Percentiles rank a stretch among this genome's conserved stretches.
These are phyloP conservation scores for Vanrija pseudolonga DNA, from an alignment of 1,284 basidiomycete species.

Conservation along the genomic window DNA sequence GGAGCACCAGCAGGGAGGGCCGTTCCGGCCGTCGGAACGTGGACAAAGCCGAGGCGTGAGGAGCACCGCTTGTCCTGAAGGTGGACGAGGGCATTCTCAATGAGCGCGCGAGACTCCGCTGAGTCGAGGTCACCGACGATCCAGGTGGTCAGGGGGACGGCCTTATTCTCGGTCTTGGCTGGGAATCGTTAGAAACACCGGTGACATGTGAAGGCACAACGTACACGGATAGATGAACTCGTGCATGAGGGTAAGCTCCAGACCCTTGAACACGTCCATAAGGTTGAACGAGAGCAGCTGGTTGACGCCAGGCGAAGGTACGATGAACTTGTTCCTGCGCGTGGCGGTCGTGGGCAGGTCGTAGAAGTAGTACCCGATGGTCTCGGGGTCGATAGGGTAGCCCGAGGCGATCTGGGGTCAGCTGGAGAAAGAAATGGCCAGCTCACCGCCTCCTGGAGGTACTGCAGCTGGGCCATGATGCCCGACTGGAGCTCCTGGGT, in stretches of 20 bases:
- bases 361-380: slow-evolving; percentile 77
- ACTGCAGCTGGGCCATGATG: slow-evolving; percentile 59
- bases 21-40: slow-evolving; percentile 27
- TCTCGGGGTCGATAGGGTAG: slow-evolving; percentile 44
- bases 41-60: slow-evolving; percentile 49
- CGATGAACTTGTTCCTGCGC: slow-evolving; percentile 59
- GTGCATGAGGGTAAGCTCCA: slow-evolving; percentile 27
- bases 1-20: slow-evolving; percentile 9
- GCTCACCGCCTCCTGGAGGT: slow-evolving; percentile 66
- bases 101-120: slow-evolving; percentile 56
- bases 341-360: slow-evolving; percentile 70
- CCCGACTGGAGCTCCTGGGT: slow-evolving; percentile 59
- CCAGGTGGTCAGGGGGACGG: slow-evolving; percentile 56
- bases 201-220: no score
- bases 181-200: slow-evolving; percentile 12
- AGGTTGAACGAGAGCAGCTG: slow-evolving; percentile 27
- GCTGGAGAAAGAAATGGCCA: neutral
- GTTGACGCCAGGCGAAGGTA: slow-evolving; percentile 21
- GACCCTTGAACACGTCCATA: slow-evolving; percentile 30
- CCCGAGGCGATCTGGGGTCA: neutral
- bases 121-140: slow-evolving; percentile 77
- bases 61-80: slow-evolving; percentile 43
- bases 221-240: slow-evolving; percentile 64
- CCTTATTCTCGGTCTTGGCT: slow-evolving; percentile 10
- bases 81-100: slow-evolving; percentile 62